These are phyloP conservation scores for Oryza punctata DNA, from an alignment of 176 grass and related monocot genomes.

Conservation along the genomic window DNA sequence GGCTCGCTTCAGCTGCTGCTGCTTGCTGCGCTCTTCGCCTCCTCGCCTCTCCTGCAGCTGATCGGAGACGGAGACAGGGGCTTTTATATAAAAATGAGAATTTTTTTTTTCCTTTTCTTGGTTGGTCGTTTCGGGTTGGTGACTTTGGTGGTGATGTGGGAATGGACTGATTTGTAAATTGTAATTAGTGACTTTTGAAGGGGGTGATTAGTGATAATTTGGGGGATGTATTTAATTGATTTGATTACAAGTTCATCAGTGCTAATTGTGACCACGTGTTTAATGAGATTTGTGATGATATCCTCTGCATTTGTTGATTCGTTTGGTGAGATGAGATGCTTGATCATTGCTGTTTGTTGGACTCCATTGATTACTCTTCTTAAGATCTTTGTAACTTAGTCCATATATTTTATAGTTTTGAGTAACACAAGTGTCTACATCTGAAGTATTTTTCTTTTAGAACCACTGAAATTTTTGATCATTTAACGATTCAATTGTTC, in stretches of 20 bases:
- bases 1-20: slow-evolving; percentile 7
- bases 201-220: not conserved
- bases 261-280: slow-evolving; percentile 28
- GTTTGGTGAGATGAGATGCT: not conserved
- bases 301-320: not conserved
- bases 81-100: slow-evolving; percentile 41
- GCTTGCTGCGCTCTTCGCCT: slow-evolving; percentile 23
- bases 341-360: not conserved
- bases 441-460: not conserved
- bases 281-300: not conserved
- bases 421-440: not conserved
- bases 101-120: not conserved
- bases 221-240: not conserved
- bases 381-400: not conserved
- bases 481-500: not conserved
- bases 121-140: slow-evolving; percentile 39
- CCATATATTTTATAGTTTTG: not conserved
- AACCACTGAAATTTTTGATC: not conserved
- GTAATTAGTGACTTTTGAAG: not conserved
- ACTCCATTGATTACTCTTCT: not conserved
- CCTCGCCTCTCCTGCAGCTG: slow-evolving; percentile 33
- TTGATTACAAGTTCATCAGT: slow-evolving; percentile 5
- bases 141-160: not conserved
- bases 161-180: not conserved
- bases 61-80: slow-evolving; percentile 43